Base-by-base conservation (phyloP, 129 eudicot genomes). In the Erigeron canadensis region DNA sequence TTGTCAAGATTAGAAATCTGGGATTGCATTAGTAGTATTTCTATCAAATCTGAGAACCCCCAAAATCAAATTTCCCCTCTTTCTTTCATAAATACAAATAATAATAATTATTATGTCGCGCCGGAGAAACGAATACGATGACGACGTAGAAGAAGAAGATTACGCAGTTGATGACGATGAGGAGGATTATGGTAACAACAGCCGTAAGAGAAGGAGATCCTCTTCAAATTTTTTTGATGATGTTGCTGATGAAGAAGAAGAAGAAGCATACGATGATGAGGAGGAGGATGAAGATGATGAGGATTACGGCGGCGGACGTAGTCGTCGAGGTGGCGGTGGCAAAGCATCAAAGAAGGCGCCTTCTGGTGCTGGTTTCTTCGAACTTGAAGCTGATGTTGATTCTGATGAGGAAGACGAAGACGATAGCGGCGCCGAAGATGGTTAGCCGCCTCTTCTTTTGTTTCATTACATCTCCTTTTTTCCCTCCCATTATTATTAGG, bases 361-460 rank as follows among this genome's bases (percentile, higher is more conserved):
- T 65, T 58, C 77, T 1, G 94, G 80, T 48, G 81, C 87, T 10
- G 46, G 77, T n/a, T 91, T 91, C 51, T 84, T 91, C 56, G 98
- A 91, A 47, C 80, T 75, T 37, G 92, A 86, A 65, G 98, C 98
- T 0, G 57, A 37, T 10, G 96, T 86, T 10, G 98, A 86, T 23
- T 65, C 88, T 15, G 98, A 88, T 53, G 81, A 66, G n/a, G 98
- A 89, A 44, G 98, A 91, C 0, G 98, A 91, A 46, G 96, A 91
- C 61, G 98, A 91, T n/a, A 96, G 89, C 18, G 96, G 89, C 42
- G 94, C 79, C 53, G 97, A 88, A 61, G 97, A 91, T 56, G 97
- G 93, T 91, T 71, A 88, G 90, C 63, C 67, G 74, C 75, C 77
- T 55, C 28, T 19, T 61, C 7, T 74, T 3, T 54, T 69, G 37